A percentile compares a stretch with the other conserved stretches of the same genome.
These are phyloP conservation scores for Globisporangium nodosum DNA, from an alignment of 352 stramenopile species.

Conservation along the genomic window DNA sequence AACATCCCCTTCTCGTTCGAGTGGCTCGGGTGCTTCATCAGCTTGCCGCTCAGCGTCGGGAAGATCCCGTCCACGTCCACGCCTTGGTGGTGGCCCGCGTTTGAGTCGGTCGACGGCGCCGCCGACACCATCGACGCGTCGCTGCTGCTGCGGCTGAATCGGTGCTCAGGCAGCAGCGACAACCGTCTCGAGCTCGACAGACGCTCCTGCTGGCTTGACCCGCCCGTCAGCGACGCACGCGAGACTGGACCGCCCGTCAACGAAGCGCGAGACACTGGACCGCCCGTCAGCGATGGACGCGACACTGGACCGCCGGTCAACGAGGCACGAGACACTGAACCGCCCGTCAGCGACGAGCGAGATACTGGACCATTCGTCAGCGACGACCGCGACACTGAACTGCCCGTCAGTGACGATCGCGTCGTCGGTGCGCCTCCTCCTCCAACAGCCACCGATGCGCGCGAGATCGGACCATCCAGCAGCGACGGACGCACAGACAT, in stretches of 20 bases:
- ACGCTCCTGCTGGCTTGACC: slow-evolving; percentile 7
- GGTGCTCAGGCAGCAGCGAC: slow-evolving; percentile 31
- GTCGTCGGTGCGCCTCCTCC: slow-evolving; percentile 5
- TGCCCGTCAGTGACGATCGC: background rate
- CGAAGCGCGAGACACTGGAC: background rate
- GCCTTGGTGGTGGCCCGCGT: slow-evolving; percentile 19
- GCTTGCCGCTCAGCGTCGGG: slow-evolving; percentile 40
- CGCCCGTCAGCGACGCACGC: slow-evolving; percentile 6
- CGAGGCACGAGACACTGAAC: background rate
- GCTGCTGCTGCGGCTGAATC: slow-evolving; percentile 37
- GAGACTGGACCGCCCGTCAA: slow-evolving; percentile 1
- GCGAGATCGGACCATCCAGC: background rate
- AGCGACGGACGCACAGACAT: slow-evolving; percentile 30
- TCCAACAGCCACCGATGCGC: background rate
- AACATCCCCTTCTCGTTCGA: slow-evolving; percentile 77
- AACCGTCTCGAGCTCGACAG: slow-evolving; percentile 4
- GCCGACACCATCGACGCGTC: slow-evolving; percentile 50
- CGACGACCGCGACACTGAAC: background rate
- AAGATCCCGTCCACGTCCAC: slow-evolving; percentile 17
- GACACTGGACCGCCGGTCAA: slow-evolving; percentile 2
- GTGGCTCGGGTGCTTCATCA: slow-evolving; percentile 75
- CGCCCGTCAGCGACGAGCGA: background rate
- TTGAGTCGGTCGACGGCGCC: slow-evolving; percentile 45
- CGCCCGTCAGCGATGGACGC: slow-evolving; percentile 3
- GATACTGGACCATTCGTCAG: slow-evolving; percentile 2